These are phyloP conservation scores for Acmispon strigosus DNA, from an alignment of 306 rosid genomes.

Conservation along the genomic window DNA sequence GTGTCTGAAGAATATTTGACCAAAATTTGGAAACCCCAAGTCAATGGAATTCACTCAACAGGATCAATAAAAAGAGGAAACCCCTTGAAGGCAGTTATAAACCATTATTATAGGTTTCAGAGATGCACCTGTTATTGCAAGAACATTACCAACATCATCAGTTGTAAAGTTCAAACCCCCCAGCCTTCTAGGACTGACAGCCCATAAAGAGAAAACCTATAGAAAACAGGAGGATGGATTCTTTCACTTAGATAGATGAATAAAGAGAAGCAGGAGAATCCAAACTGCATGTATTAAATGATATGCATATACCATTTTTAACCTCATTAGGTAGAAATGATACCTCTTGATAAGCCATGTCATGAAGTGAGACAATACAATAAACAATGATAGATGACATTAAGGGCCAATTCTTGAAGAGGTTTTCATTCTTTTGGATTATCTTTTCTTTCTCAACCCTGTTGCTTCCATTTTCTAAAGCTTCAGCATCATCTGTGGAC, in stretches of 20 bases:
- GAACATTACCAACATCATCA: slow-evolving; percentile 59
- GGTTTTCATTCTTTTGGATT: slow-evolving; percentile 32
- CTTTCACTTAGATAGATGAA: not conserved
- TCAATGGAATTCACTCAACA: not conserved
- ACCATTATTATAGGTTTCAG: not conserved
- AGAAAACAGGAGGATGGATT: not conserved
- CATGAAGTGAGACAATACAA: slow-evolving; percentile 62
- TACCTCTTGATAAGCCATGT: slow-evolving; percentile 78
- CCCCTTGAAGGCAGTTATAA: not conserved
- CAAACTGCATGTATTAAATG: not conserved
- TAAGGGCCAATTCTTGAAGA: slow-evolving; percentile 67
- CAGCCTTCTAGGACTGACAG: slow-evolving; percentile 46
- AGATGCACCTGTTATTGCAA: slow-evolving; percentile 49
- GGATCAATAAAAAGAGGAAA: not conserved
- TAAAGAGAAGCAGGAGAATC: not conserved
- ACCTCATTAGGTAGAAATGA: not conserved
- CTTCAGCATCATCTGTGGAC: slow-evolving; percentile 26
- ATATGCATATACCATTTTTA: not conserved
- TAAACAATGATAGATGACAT: slow-evolving; percentile 64
- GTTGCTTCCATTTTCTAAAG: slow-evolving; percentile 39
- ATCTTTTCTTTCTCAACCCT: not conserved
- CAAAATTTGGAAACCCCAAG: not conserved
- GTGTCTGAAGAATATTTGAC: not conserved
- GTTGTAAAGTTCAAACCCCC: slow-evolving; percentile 58
- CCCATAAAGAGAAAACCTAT: slow-evolving; percentile 78